Base-by-base conservation (phyloP, 2,329 filamentous ascomycete genomes). In the Aspergillus alliaceus region DNA sequence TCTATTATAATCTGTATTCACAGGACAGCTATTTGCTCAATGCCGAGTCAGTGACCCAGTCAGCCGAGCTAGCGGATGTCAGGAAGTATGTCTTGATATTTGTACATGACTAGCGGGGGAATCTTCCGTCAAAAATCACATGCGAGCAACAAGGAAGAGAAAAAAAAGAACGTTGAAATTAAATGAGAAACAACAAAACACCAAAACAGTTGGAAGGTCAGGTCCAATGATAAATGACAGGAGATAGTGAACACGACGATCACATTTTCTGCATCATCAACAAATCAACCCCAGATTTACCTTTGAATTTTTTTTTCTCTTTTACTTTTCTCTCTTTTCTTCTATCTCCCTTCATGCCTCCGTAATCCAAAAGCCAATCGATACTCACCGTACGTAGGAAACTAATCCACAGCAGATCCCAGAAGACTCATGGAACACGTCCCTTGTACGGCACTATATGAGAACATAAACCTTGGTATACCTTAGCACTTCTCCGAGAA, bases 41-140 rank as follows among this genome's bases (percentile, higher is more conserved):
- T 48, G 44, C 29, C 44, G 44, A 48, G 44, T 32, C 29, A 20
- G 22, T 22, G 15, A 22, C 44, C 25, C 40, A 24, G 29, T 8
- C 25, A 44, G 1, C 27, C 24, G 32, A 48, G 44, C 27, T 24
- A 48, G 27, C 29, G 9, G 27, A 5, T 32, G 44, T 31, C 44
- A 18, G 42, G 37, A 54, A 51, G 37, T 59, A 62, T 58, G 47
- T 52, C 49, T 51, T 61, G 46, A 51, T 65, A 63, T 63, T 66
- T 63, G 55, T 66, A 66, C 64, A 66, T 39, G 51, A 59, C 59
- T 53, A 56, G 22, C 46, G 40, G 56, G 62, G 62, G 51, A 64
- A 64, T 64, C 62, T 62, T 59, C 60, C 57, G 44, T 56, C 52
- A 42, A 48, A 48, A 59, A 58, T 59, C 57, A 63, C 35, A 60